phyloP scores from a whole-genome alignment of 2,329 filamentous ascomycete species.

The Hypomyces rosellus region DNA sequence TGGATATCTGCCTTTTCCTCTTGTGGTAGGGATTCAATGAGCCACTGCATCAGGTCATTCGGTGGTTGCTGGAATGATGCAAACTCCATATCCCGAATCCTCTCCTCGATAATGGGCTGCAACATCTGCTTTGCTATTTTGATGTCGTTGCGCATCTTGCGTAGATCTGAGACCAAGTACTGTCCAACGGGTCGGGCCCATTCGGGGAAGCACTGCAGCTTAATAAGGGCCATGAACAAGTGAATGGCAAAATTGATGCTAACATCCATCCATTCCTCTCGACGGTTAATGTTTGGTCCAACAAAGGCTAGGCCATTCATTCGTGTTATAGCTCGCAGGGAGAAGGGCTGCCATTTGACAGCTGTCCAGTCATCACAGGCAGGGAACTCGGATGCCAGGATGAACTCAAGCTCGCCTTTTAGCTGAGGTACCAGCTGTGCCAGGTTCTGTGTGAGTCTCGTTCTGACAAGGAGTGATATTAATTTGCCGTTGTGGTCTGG shows the following conservation, averaged over 20 bases:
- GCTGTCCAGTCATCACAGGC: constrained; percentile 49
- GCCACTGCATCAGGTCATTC: constrained; percentile 41
- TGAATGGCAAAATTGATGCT: constrained; percentile 45
- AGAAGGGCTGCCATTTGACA: constrained; percentile 46
- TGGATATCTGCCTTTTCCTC: constrained; percentile 32
- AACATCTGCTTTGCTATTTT: constrained; percentile 37
- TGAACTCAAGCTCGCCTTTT: constrained; percentile 40
- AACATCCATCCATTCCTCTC: constrained; percentile 48
- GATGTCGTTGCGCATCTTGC: constrained; percentile 39
- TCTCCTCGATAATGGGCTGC: constrained; percentile 40
- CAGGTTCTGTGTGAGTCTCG: constrained; percentile 42
- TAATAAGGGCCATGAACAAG: constrained; percentile 40
- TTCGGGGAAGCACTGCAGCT: constrained; percentile 46
- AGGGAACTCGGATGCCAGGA: constrained; percentile 42
- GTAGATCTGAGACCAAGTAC: constrained; percentile 40
- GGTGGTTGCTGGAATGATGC: constrained; percentile 29
- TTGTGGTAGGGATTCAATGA: constrained; percentile 34
- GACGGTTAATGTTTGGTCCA: constrained; percentile 42
- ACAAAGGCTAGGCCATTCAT: constrained; percentile 50
- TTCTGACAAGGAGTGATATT: constrained; percentile 38
- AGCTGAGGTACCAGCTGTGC: constrained; percentile 39
- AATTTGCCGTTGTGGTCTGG: constrained; percentile 41
- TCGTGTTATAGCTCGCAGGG: constrained; percentile 45
- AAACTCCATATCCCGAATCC: constrained; percentile 35
- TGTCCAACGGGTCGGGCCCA: constrained; percentile 43